Base-by-base conservation (phyloP, 495 filamentous ascomycete species). In the Talaromyces stipitatus region DNA sequence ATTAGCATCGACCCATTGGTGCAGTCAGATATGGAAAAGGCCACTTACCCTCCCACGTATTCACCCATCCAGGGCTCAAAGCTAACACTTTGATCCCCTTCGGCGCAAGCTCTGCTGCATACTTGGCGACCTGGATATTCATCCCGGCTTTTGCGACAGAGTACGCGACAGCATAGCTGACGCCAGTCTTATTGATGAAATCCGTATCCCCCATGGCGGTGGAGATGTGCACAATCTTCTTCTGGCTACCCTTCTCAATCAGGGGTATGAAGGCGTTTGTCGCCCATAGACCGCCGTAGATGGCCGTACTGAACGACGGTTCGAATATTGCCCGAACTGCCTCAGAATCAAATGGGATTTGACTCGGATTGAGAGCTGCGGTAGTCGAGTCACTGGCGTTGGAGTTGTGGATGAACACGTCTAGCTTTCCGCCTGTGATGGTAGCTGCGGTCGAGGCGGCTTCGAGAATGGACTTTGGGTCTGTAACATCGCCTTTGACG, bases 321-420 rank as follows among this genome's bases (percentile, higher is more conserved):
- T 64, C 56, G 41, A 64, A 64, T 0, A 54, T 59, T 3, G 12
- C 41, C 14, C 46, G 53, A 38, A 57, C 27, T 3, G 54, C 59
- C 46, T 63, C 22, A 46, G 61, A 38, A 59, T 67, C 65, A 54
- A 62, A 58, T 29, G 62, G 62, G 22, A 61, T 8, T 41, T 67
- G 60, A 12, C 54, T 57, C 20, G 65, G 62, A 46, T 12, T 61
- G 14, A 29, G 48, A 36, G 38, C 24, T 45, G 60, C 58, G 18
- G 53, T 53, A 43, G 61, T 54, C 16, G 66, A 55, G 48, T 71
- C 68, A 23, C 54, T 54, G 48, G 67, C 60, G 58, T 72, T 68
- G 58, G 66, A 72, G 58, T 81, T 80, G 55, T 74, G 71, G 27
- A 80, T 74, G 20, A 81, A 61, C 50, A 73, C 67, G 59, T 79